Evolutionary conservation across 2,329 filamentous ascomycete species (phyloP).

Genomic region (Chrysoporthe cubensis): DNA sequence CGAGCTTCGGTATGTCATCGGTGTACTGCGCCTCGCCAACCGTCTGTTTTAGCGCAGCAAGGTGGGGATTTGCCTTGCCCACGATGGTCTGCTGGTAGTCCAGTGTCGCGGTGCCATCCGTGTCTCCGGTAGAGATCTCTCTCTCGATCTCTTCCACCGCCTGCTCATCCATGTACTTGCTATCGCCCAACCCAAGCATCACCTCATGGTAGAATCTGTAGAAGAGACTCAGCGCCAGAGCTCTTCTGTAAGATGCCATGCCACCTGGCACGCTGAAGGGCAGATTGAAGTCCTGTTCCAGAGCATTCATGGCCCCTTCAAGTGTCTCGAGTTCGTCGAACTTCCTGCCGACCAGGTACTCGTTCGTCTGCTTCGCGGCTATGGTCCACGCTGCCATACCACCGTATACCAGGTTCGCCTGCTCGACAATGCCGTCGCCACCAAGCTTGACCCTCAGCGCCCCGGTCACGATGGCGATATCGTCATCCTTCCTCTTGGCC

Average conservation of each 20-base stretch:
- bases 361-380: conserved; percentile 77
- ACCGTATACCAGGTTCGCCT: conserved; percentile 84
- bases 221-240: conserved; percentile 90
- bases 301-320: conserved; percentile 84
- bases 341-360: conserved; percentile 75
- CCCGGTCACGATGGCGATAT: conserved; percentile 95
- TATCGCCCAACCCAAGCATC: conserved; percentile 61
- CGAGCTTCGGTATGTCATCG: conserved; percentile 85
- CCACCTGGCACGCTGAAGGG: conserved; percentile 90
- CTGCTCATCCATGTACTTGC: conserved; percentile 65
- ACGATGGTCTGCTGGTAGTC: conserved; percentile 83
- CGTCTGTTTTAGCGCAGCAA: conserved; percentile 90
- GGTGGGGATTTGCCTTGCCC: conserved; percentile 83
- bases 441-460: conserved; percentile 77
- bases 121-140: conserved; percentile 76
- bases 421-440: conserved; percentile 70
- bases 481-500: conserved; percentile 94
- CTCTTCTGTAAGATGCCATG: conserved; percentile 95
- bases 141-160: conserved; percentile 85
- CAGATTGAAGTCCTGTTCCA: conserved; percentile 89
- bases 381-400: conserved; percentile 94
- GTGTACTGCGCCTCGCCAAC: conserved; percentile 96
- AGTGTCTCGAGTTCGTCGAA: conserved; percentile 82
- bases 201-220: conserved; percentile 96
- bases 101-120: conserved; percentile 74